Evolutionary conservation across 768 basidiomycete genomes (phyloP), one percentile per base, ranked within the genome.

Genomic region (Leccinum barrowsii): DNA sequence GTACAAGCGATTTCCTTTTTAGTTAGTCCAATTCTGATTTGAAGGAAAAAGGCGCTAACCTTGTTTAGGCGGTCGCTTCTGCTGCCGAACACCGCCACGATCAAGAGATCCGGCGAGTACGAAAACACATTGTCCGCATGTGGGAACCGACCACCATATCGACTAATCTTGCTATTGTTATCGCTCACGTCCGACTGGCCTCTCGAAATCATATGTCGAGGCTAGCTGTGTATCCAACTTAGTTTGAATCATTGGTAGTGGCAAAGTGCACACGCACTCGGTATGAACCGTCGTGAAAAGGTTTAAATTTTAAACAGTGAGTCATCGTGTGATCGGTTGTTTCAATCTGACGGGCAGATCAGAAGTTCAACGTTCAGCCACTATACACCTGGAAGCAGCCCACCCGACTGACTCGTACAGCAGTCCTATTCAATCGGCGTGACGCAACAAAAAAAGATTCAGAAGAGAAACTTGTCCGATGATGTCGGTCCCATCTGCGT

Each of bases 331-430:
- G 17, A 40, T 40, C 58, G 58, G 42, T 53, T 17, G 60, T 61
- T 59, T 61, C 49, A 61, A 50, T 19, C 42, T 28, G 57, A 59
- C 59, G 50, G 40, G 19, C 13, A 60, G 56, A 59, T 54, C 26
- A 54, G 50, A 51, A 51, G 26, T 59, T 54, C 60, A 59, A 40
- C 56, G 17, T 59, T 59, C 60, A 59, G 53, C 59, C 59, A 44
- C 30, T 30, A 17, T 42, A 10, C 40, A n/a, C n/a, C 21, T 46
- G 44, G 12, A 11, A 46, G 21, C 5, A 46, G 44, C n/a, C 19
- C n/a, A 42, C 12, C 44, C 44, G 44, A 46, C 19, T 10, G 17
- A 42, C 40, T 42, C n/a, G 8, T 42, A 42, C 40, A 42, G 40
- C 40, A 42, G 4, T 42, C 40, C 40, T 5, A 42, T 42, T 42